These are phyloP conservation scores for Collybia nuda DNA, from an alignment of 768 basidiomycete species.

Conservation along the genomic window DNA sequence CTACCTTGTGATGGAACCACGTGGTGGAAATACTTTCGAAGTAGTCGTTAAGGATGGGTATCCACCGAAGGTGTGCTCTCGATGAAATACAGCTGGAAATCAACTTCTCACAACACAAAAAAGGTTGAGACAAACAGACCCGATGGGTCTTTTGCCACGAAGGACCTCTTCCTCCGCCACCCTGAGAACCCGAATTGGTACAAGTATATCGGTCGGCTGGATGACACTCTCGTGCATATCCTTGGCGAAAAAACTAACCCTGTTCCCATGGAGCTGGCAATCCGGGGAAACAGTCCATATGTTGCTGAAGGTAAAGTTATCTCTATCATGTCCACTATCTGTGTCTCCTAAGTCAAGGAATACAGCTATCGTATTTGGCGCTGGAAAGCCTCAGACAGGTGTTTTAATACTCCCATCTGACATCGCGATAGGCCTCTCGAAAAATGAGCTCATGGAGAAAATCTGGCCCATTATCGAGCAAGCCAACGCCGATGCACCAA, in stretches of 20 bases:
- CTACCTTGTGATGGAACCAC: constrained; percentile 43
- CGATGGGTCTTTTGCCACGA: constrained; percentile 55
- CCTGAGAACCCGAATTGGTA: constrained; percentile 31
- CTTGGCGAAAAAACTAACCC: constrained; percentile 59
- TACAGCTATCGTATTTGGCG: constrained; percentile 51
- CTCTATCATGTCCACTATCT: neutral
- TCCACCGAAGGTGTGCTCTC: constrained; percentile 38
- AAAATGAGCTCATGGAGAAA: constrained; percentile 25
- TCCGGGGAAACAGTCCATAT: constrained; percentile 46
- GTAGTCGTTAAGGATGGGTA: constrained; percentile 51
- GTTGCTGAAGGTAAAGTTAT: constrained; percentile 35
- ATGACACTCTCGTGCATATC: constrained; percentile 50
- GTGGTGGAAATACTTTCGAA: constrained; percentile 42
- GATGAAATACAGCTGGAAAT: neutral
- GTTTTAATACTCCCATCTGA: constrained; percentile 49
- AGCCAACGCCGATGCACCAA: constrained; percentile 52
- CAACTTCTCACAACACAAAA: neutral
- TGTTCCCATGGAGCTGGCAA: constrained; percentile 50
- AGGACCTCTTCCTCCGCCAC: constrained; percentile 52
- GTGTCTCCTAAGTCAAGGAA: neutral
- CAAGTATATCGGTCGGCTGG: constrained; percentile 53
- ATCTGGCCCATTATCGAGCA: constrained; percentile 45
- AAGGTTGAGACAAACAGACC: constrained; percentile 39
- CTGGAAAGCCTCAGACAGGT: constrained; percentile 46
- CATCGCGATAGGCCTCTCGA: constrained; percentile 21